phyloP scores from a whole-genome alignment of 2,329 filamentous ascomycete species.

The Ramularia collo-cygni region DNA sequence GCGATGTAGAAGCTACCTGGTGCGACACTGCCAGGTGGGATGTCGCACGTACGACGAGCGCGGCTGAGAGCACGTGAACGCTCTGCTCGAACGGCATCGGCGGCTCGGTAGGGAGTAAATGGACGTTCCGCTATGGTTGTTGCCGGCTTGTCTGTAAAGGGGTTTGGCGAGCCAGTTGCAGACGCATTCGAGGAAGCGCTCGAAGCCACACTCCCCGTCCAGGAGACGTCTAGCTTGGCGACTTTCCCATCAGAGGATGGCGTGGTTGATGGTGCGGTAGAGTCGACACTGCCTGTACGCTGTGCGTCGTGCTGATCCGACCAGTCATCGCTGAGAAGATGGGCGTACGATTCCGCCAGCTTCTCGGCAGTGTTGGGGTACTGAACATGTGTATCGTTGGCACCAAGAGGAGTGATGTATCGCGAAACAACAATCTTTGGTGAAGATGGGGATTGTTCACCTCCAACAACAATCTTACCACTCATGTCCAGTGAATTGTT shows the following conservation, averaged over 20 bases:
- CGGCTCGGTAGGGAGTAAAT: constrained; percentile 17
- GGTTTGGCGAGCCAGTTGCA: constrained; percentile 3
- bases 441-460: constrained; percentile 7
- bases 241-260: constrained; percentile 17
- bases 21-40: constrained; percentile 4
- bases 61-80: constrained; percentile 21
- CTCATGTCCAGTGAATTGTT: constrained; percentile 2
- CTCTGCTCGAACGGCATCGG: constrained; percentile 20
- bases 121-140: too few relatives aligned
- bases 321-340: constrained; percentile 16
- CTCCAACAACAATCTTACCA: constrained; percentile 4
- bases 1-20: too few relatives aligned
- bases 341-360: constrained; percentile 17
- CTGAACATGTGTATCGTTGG: constrained; percentile 12
- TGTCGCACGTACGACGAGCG: constrained; percentile 13
- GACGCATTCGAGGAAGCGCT: constrained; percentile 9
- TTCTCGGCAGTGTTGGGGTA: constrained; percentile 12
- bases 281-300: constrained; percentile 24
- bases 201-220: constrained; percentile 12
- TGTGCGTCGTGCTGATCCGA: constrained; percentile 13
- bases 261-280: constrained; percentile 21
- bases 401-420: constrained; percentile 26
- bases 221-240: constrained; percentile 9
- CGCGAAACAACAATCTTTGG: constrained; percentile 30
- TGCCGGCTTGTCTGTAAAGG: neutral